Base-by-base conservation (phyloP, 805 yeast genomes). In the Sugiyamaella smithiae region DNA sequence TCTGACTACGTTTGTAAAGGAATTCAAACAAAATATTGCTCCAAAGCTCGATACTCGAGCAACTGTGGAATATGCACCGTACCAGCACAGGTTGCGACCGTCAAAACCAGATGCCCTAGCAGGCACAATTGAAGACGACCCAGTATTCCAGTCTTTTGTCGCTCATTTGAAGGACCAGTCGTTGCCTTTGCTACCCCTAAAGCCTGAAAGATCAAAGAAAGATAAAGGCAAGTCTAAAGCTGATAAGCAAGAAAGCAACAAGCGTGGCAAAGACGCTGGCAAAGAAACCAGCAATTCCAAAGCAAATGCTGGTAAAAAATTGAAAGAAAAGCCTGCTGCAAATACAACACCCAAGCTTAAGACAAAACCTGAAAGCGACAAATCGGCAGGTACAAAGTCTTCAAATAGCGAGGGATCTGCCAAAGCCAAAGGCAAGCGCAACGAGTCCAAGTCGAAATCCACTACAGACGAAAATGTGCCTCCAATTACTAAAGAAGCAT, bases 81-180 rank as follows among this genome's bases (percentile, higher is more conserved):
- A 43, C 38, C 62, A 59, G 31, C 47, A 44, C 25, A 19, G 29
- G 4, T 49, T 57, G 11, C 37, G 41, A 33, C 19, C 42, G 3
- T 9, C 50, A 9, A 47, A 45, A 14, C 23, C 43, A 11, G 59
- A 58, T 35, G 40, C 56, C 11, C 16, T 59, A 19, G 60, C 61
- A 44, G 70, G 69, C 1, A 66, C 70, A 3, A 57, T 70, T 24
- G 61, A 57, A 7, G 53, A 53, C 40, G 69, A 66, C 51, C 57
- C 59, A 2, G 48, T 62, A 5, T 69, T 59, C 42, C 57, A 65
- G 40, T 59, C 61, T 0, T 70, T 69, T 41, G 29, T 65, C 4
- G 40, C 43, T 24, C 28, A 33, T 5, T 19, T 46, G 40, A 6
- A 24, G 8, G 45, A 40, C 12, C 29, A 17, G 7, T 23, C 22